These are phyloP conservation scores for Aspergillus wentii DNA, from an alignment of 495 filamentous ascomycete species.

Conservation along the genomic window DNA sequence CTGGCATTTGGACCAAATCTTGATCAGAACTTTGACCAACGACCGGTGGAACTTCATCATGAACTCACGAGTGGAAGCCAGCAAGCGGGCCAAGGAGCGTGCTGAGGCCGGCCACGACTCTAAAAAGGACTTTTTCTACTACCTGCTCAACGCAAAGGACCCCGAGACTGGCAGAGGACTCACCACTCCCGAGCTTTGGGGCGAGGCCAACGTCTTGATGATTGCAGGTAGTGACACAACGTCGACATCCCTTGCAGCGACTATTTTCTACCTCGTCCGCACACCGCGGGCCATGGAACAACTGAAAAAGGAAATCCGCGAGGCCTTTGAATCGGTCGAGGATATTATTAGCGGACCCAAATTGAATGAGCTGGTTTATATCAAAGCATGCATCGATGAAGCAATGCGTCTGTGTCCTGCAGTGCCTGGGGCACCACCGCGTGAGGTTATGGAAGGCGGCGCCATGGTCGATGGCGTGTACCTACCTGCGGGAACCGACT, in stretches of 20 bases:
- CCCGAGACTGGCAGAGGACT: slow-evolving; percentile 61
- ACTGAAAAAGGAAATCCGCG: slow-evolving; percentile 48
- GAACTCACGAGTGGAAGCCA: slow-evolving; percentile 53
- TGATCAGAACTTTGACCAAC: slow-evolving; percentile 52
- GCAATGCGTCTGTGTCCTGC: slow-evolving; percentile 60
- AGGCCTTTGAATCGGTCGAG: slow-evolving; percentile 44
- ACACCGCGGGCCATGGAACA: slow-evolving; percentile 38
- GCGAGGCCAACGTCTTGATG: slow-evolving; percentile 62
- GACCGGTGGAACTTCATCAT: slow-evolving; percentile 59
- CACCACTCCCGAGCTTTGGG: slow-evolving; percentile 61
- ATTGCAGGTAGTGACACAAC: slow-evolving; percentile 56
- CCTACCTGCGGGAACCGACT: slow-evolving; percentile 47
- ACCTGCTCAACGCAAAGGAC: slow-evolving; percentile 53
- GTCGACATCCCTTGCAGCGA: slow-evolving; percentile 50
- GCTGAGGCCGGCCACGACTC: slow-evolving; percentile 45
- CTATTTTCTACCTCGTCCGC: slow-evolving; percentile 59
- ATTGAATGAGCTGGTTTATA: slow-evolving; percentile 47
- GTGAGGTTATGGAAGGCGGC: slow-evolving; percentile 54
- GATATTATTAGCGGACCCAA: slow-evolving; percentile 49
- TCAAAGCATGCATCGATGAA: slow-evolving; percentile 61
- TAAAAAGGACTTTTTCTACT: slow-evolving; percentile 61
- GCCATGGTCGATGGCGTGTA: slow-evolving; percentile 47
- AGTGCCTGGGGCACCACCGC: slow-evolving; percentile 50
- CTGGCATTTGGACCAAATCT: slow-evolving; percentile 51
- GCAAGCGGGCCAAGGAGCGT: slow-evolving; percentile 47